Evolutionary conservation across 768 basidiomycete genomes (phyloP), one percentile per base, ranked within the genome.

Genomic region (Kwoniella pini): DNA sequence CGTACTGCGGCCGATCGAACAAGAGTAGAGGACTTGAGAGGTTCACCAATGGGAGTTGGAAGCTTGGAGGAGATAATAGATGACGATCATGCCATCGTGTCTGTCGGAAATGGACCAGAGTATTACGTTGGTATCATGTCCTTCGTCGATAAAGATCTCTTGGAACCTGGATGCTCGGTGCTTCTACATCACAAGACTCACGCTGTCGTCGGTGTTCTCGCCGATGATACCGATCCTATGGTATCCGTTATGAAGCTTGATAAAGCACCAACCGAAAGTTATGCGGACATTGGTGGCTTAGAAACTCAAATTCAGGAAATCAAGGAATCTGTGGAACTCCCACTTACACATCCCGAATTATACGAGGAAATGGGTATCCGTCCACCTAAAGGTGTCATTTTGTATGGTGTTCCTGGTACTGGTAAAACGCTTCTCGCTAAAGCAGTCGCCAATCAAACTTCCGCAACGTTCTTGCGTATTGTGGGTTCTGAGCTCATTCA

Each of bases 281-380:
- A 99, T 79, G 93, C 95, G 12, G 96, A 98, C 74, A 89, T 99
- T 69, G 96, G 96, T 82, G 96, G 95, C 46, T 82, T 99, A 13
- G 96, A 99, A 77, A 83, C 83, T 31, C 96, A 99, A 80, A 99
- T 99, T 68, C 94, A 98, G 80, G 96, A 99, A 80, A 99, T 99
- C 77, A 99, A 99, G 90, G 96, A 99, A 88, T 91, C 96, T 13
- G 95, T 98, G 45, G 96, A 98, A 80, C 84, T 98, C 30, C 96
- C 96, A 0, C 82, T 99, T 22, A 98, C 95, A 9, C 96, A 98
- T 76, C 96, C 96, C 2, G 96, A 99, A 76, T 81, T 98, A 38
- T 99, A 98, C 80, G 95, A 98, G 80, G 95, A 98, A 82, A 98
- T 99, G 96, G 96, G 96, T 57, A 98, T 99, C 80, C 89, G 89